These are phyloP conservation scores for Aphanomyces cochlioides DNA, from an alignment of 352 stramenopile species.

Conservation along the genomic window DNA sequence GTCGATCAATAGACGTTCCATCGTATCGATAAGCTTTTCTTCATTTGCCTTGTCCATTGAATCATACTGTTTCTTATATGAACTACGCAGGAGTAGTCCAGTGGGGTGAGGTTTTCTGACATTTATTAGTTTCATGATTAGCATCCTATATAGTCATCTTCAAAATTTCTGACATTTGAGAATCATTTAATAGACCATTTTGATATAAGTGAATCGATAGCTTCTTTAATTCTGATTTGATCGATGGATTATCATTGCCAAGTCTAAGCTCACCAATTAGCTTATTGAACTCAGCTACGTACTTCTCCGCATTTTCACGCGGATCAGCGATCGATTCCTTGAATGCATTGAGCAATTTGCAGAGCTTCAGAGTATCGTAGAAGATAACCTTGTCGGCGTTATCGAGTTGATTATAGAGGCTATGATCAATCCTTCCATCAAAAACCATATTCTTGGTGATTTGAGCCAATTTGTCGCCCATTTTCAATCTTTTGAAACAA, in stretches of 20 bases:
- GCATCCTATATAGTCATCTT: background rate
- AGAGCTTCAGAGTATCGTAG: background rate
- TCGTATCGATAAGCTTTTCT: slow-evolving; percentile 9
- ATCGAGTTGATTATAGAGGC: slow-evolving; percentile 3
- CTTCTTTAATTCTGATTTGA: background rate
- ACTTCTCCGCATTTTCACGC: background rate
- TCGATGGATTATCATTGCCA: background rate
- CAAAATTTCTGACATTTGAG: background rate
- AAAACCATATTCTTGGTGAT: background rate
- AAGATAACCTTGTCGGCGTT: background rate
- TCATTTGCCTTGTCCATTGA: background rate
- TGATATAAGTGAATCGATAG: slow-evolving; percentile 7
- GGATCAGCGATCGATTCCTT: background rate
- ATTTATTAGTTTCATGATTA: background rate
- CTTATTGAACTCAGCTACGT: background rate
- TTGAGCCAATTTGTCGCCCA: background rate
- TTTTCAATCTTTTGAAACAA: background rate
- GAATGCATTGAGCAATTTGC: background rate
- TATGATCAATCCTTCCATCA: background rate
- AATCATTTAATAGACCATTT: background rate
- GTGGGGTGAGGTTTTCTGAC: background rate
- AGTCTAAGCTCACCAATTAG: background rate
- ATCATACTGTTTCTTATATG: background rate
- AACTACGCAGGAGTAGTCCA: too few relatives aligned
- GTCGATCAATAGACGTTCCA: background rate